Evolutionary conservation across 495 filamentous ascomycete species (phyloP).

Genomic region (Aspergillus ostianus): DNA sequence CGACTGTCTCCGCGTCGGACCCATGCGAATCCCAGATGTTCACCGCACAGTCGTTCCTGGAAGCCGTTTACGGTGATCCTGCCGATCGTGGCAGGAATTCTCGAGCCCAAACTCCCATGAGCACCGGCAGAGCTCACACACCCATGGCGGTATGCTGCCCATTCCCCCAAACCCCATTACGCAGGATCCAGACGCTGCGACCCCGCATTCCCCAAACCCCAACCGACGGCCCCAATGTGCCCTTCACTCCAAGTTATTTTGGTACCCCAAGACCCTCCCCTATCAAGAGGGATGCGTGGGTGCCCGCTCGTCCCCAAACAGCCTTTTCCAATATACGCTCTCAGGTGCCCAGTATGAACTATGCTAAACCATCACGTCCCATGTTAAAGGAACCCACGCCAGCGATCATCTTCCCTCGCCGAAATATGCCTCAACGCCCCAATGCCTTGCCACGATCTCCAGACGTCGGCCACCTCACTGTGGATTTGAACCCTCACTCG

Average conservation of each 20-base stretch:
- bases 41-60: conserved; percentile 73
- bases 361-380: conserved; percentile 38
- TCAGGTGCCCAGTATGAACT: conserved; percentile 15
- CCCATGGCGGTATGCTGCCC: conserved; percentile 44
- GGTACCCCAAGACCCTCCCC: neutral
- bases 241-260: neutral
- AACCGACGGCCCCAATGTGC: neutral
- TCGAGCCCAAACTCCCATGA: conserved; percentile 78
- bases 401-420: conserved; percentile 52
- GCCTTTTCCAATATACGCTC: conserved; percentile 21
- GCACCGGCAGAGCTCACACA: conserved; percentile 49
- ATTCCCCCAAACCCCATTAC: conserved; percentile 25
- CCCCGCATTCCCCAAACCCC: conserved; percentile 17
- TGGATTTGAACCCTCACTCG: conserved; percentile 65
- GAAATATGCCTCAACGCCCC: conserved; percentile 58
- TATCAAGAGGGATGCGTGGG: conserved; percentile 12
- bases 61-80: conserved; percentile 70
- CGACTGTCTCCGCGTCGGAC: conserved; percentile 73
- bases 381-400: conserved; percentile 50
- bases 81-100: conserved; percentile 60
- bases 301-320: conserved; percentile 4
- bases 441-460: conserved; percentile 69
- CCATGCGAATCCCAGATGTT: conserved; percentile 81
- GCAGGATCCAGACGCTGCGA: conserved; percentile 25
- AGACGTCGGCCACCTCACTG: conserved; percentile 65